Percentiles rank a stretch among this genome's conserved stretches.
These are phyloP conservation scores for Fusarium gaditjirri DNA, from an alignment of 2,329 filamentous ascomycete species.

Conservation along the genomic window DNA sequence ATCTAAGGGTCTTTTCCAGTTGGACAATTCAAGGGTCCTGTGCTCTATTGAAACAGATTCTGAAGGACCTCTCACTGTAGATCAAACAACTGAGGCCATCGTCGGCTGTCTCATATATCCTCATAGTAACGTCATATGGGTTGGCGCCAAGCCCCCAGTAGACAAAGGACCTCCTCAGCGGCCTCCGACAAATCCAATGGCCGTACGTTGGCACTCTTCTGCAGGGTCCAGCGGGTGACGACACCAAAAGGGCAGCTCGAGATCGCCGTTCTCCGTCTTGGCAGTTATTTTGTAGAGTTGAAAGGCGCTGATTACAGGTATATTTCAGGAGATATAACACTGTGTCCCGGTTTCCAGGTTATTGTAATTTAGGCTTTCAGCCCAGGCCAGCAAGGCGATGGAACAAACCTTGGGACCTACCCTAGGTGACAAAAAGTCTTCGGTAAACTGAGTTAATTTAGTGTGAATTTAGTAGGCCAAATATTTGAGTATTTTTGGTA, in stretches of 20 bases:
- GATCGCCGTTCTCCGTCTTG: constrained; percentile 35
- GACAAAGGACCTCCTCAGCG: constrained; percentile 23
- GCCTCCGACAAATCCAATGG: constrained; percentile 22
- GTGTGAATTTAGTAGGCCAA: too few species aligned
- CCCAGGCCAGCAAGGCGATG: neutral
- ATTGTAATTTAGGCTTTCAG: neutral
- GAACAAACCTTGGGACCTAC: too few species aligned
- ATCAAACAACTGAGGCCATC: constrained; percentile 31
- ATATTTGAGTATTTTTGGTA: too few species aligned
- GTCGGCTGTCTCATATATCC: constrained; percentile 5
- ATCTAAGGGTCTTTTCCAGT: neutral
- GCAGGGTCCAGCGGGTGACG: constrained; percentile 25
- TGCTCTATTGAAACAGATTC: constrained; percentile 5
- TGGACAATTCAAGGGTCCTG: neutral
- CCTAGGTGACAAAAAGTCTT: too few species aligned
- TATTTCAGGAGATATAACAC: neutral
- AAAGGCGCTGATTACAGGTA: neutral
- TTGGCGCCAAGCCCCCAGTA: constrained; percentile 25
- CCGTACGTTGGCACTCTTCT: constrained; percentile 1
- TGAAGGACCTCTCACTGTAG: neutral
- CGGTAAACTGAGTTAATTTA: too few species aligned
- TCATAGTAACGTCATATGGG: constrained; percentile 30
- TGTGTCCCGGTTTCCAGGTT: neutral
- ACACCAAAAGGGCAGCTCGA: constrained; percentile 14
- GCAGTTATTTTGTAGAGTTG: neutral